Percentiles rank a stretch among this genome's conserved stretches.
Conservation (phyloP, 306 rosid species). For the Senna siamea region DNA sequence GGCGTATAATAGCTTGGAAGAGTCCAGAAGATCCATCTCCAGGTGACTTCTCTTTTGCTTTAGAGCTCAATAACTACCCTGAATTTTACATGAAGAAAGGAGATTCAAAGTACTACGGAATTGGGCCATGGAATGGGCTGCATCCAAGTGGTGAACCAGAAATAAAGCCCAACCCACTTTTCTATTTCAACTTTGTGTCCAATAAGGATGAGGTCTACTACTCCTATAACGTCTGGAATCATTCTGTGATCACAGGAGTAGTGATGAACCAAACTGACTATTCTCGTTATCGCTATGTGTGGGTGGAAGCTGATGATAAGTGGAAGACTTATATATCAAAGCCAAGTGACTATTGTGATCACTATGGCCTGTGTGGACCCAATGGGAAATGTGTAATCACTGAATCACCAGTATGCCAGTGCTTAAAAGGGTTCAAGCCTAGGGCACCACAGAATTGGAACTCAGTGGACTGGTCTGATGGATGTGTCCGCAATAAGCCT, state of each 20-base stretch:
- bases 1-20: background rate
- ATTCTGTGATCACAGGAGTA: background rate
- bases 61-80: background rate
- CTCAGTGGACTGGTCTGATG: constrained; percentile 6
- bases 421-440: constrained; percentile 8
- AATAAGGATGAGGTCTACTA: constrained; percentile 3
- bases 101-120: background rate
- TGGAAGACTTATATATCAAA: background rate
- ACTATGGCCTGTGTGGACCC: background rate
- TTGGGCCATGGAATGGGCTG: constrained; percentile 13
- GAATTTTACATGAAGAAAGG: background rate
- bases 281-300: constrained; percentile 6
- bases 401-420: background rate
- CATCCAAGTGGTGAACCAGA: background rate
- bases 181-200: background rate
- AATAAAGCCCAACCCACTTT: background rate
- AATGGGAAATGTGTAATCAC: background rate
- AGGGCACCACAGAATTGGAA: background rate
- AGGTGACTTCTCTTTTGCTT: background rate
- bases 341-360: background rate
- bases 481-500: background rate
- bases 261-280: constrained; percentile 1
- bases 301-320: background rate
- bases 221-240: background rate
- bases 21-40: constrained; percentile 11